Evolutionary conservation across 345 rosid species (phyloP), one percentile per base, ranked within the genome.

Genomic region (Bruguiera gymnorhiza): DNA sequence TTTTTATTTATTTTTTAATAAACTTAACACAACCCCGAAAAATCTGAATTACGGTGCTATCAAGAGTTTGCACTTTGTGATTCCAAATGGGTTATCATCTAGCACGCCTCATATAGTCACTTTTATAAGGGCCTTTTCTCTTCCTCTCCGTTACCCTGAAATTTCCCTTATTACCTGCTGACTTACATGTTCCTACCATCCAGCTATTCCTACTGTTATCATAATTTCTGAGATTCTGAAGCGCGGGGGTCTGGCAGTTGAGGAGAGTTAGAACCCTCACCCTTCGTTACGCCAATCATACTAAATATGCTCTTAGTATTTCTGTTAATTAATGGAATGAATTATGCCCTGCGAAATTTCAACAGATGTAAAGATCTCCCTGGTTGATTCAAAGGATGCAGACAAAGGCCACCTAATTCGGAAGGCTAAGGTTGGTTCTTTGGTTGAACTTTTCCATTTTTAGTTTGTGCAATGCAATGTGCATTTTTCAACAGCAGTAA

Each of bases 201-300:
- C 73, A 80, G 83, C 79, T 63, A 80, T 74, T 77, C 83, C 81
- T 5, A 80, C 81, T 24, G 76, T 68, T 61, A 73, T 74, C 62
- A 80, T 66, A 2, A 76, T 80, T 36, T 68, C 81, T 62, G 76
- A 80, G 76, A 75, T 65, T 68, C 74, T 80, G 76, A 80, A 70
- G 58, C 59, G 74, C 57, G 64, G 63, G 34, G 83, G 83, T 60
- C 50, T 73, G 8, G 81, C 78, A 30, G 37, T 31, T 8, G 50
- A 68, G 70, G 68, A 73, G 68, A 69, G 83, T 74, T 59, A 67
- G 65, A 58, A 39, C 2, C 50, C 34, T 5, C 21, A 2, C 13
- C 37, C n/a, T 10, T 39, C 63, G 6, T 20, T 46, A 15, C 2
- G 51, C 8, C 67, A 16, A 16, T 67, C 6, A 20, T 65, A 16